A percentile compares a stretch with the other conserved stretches of the same genome.
Conservation (phyloP, 345 rosid genomes). For the Lepidium didymum region DNA sequence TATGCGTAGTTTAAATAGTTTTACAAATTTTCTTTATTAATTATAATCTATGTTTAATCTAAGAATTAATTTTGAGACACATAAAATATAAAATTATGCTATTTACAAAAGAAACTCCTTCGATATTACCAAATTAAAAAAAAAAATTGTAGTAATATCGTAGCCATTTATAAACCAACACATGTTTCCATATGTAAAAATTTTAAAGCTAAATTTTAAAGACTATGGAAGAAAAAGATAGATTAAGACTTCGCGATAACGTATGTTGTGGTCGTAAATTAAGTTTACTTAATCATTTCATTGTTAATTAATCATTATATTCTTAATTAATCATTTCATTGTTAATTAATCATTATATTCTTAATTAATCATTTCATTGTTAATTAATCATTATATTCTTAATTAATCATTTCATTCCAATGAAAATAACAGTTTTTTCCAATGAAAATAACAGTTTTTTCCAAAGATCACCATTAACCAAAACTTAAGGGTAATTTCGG, state of each 20-base stretch:
- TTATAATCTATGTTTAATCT: too few species aligned
- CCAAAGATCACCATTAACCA: not conserved
- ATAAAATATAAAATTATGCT: too few species aligned
- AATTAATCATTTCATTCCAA: constrained; percentile 1
- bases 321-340: constrained; percentile 3
- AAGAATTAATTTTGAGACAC: too few species aligned
- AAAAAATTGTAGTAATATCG: not conserved
- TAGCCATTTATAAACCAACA: not conserved
- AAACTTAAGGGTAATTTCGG: not conserved
- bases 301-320: not conserved
- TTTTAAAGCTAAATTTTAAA: not conserved
- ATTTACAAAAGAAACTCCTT: too few species aligned
- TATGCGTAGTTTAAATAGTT: too few species aligned
- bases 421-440: too few species aligned
- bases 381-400: too few species aligned
- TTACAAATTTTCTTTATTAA: too few species aligned
- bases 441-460: not conserved
- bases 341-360: too few species aligned
- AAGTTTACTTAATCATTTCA: constrained; percentile 7
- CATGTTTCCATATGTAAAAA: not conserved
- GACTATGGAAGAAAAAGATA: not conserved
- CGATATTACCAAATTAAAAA: too few species aligned
- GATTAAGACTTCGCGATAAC: not conserved
- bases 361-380: not conserved
- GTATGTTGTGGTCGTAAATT: constrained; percentile 1